Conservation (phyloP, 1,139 yeast genomes). For the Sugiyamaella paludigena region DNA sequence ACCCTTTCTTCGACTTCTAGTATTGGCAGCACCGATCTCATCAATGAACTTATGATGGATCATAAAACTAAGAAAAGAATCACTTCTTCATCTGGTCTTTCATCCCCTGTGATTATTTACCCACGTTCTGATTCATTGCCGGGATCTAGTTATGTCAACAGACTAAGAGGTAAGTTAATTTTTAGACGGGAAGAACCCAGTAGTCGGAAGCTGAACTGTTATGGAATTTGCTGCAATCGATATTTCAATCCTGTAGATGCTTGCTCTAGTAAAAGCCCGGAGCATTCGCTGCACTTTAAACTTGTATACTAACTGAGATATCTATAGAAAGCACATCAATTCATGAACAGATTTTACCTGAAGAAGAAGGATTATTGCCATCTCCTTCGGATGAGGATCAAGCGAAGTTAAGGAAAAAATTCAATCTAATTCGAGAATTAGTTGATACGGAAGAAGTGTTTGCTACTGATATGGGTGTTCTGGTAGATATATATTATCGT, state of each 20-base stretch:
- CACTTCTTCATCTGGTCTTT: not conserved
- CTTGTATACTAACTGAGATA: conserved; percentile 1
- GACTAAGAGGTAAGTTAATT: conserved; percentile 6
- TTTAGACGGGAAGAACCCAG: not conserved
- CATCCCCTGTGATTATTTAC: conserved; percentile 6
- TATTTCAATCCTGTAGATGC: too few species aligned
- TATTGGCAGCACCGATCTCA: conserved; percentile 6
- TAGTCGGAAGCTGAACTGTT: too few species aligned
- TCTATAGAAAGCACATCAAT: conserved; percentile 5
- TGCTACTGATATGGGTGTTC: conserved; percentile 38
- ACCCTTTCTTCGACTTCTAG: conserved; percentile 8
- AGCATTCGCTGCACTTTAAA: not conserved
- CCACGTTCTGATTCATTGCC: conserved; percentile 7
- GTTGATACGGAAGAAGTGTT: conserved; percentile 38
- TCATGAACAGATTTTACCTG: conserved; percentile 5
- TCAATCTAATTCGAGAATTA: conserved; percentile 39
- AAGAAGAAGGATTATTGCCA: conserved; percentile 1
- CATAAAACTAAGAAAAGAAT: not conserved
- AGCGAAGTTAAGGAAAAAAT: conserved; percentile 25
- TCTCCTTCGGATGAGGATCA: conserved; percentile 21
- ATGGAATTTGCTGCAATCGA: too few species aligned
- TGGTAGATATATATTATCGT: conserved; percentile 33
- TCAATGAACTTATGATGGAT: conserved; percentile 1
- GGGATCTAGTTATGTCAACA: conserved; percentile 8
- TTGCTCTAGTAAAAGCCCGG: too few species aligned